phyloP scores from a whole-genome alignment of 1,284 basidiomycete genomes.

The Ganoderma boninense region DNA sequence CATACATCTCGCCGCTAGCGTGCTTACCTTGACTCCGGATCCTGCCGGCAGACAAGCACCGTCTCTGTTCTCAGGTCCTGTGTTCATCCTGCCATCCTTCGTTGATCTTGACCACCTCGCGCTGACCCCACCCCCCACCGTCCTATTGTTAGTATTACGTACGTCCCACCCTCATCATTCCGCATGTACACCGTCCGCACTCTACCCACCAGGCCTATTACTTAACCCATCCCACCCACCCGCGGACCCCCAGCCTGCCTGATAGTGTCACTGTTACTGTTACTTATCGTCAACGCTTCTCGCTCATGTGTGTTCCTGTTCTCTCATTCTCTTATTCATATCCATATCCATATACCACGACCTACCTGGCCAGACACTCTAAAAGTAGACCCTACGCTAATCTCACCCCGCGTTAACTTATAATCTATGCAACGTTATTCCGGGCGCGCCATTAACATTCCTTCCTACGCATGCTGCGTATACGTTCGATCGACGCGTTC shows the following conservation, averaged over 20 bases:
- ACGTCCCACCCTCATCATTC: neutral
- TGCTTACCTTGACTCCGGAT: neutral
- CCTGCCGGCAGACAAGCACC: neutral
- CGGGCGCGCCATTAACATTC: neutral
- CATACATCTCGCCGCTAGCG: slow-evolving; percentile 4
- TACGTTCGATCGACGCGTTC: neutral
- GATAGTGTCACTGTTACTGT: no score
- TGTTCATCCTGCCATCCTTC: neutral
- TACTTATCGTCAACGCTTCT: no score
- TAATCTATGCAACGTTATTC: no score
- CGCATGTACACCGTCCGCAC: neutral
- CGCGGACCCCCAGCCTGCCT: neutral
- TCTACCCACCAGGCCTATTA: neutral
- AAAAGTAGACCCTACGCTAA: slow-evolving; percentile 19
- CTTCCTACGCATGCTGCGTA: neutral
- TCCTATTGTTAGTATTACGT: slow-evolving; percentile 3
- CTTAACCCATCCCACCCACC: neutral
- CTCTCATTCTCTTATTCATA: slow-evolving; percentile 4
- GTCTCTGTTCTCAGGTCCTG: neutral
- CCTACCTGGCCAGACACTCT: neutral
- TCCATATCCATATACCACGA: neutral
- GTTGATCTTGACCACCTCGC: neutral
- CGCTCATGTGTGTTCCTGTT: neutral
- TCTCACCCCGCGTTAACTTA: no score
- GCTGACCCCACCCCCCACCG: neutral